Conservation (phyloP, 1,284 basidiomycete genomes). For the Rhodofomes roseus region DNA sequence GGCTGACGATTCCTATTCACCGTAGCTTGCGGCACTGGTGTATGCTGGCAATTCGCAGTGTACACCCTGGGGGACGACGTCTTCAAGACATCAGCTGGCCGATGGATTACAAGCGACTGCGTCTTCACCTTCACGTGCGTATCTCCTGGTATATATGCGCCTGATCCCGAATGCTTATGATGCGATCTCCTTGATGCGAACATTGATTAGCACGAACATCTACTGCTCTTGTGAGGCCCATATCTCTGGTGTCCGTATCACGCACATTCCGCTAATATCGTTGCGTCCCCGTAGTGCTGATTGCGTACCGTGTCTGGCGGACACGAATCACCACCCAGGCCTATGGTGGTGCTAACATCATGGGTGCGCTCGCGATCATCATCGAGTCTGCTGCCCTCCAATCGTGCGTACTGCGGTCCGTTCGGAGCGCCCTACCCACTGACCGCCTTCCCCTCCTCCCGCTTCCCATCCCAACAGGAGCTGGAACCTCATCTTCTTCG, state of each 20-base stretch:
- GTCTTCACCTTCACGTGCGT: slow-evolving; percentile 8
- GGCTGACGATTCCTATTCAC: not conserved
- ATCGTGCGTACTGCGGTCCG: not conserved
- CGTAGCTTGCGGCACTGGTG: slow-evolving; percentile 5
- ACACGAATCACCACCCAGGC: not conserved
- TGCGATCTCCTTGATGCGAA: not conserved
- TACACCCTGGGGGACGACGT: slow-evolving; percentile 6
- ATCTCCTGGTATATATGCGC: not conserved
- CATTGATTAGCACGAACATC: slow-evolving; percentile 3
- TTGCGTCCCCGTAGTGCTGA: not conserved
- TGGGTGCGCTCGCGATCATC: slow-evolving; percentile 8
- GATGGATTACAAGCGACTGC: slow-evolving; percentile 8
- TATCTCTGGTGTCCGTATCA: not conserved
- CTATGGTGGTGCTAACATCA: slow-evolving; percentile 6
- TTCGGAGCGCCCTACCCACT: not conserved
- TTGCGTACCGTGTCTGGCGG: slow-evolving; percentile 5
- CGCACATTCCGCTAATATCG: not conserved
- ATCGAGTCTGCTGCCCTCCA: slow-evolving; percentile 5
- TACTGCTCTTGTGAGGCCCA: slow-evolving; percentile 4
- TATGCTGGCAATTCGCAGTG: slow-evolving; percentile 6
- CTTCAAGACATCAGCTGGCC: slow-evolving; percentile 6
- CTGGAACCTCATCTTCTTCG: slow-evolving; percentile 9
- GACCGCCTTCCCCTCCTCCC: not conserved
- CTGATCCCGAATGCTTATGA: not conserved
- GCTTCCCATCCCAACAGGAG: not conserved